A percentile compares a stretch with the other conserved stretches of the same genome.
phyloP scores from a whole-genome alignment of 768 basidiomycete species.

The Kwoniella bestiolae region DNA sequence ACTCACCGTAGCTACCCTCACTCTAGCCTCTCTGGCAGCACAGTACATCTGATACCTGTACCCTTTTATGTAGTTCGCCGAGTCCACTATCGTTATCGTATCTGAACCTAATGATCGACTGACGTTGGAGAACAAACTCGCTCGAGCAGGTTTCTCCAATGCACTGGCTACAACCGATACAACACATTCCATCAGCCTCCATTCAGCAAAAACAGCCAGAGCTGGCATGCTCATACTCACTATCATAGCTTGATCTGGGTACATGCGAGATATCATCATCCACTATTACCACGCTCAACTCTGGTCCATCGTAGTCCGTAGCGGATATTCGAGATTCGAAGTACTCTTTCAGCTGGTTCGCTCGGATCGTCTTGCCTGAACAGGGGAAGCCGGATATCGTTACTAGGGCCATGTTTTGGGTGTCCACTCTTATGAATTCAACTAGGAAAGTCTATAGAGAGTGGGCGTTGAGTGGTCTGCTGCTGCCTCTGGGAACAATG shows the following conservation, averaged over 20 bases:
- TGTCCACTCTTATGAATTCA: background rate
- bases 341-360: constrained; percentile 66
- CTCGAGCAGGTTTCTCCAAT: constrained; percentile 87
- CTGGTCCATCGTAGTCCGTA: constrained; percentile 64
- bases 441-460: background rate
- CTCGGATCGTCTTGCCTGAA: constrained; percentile 82
- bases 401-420: constrained; percentile 78
- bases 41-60: constrained; percentile 98
- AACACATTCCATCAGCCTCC: background rate
- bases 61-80: constrained; percentile 96
- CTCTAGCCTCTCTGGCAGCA: constrained; percentile 82
- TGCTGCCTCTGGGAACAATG: too few species aligned
- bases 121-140: constrained; percentile 77
- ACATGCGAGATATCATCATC: constrained; percentile 76
- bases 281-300: constrained; percentile 62
- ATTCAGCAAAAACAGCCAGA: background rate
- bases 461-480: background rate
- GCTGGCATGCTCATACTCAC: constrained; percentile 59
- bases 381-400: constrained; percentile 86
- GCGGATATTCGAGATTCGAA: constrained; percentile 65
- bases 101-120: constrained; percentile 73
- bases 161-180: constrained; percentile 65
- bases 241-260: constrained; percentile 70
- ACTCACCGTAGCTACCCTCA: constrained; percentile 83
- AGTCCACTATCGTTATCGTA: constrained; percentile 85